A percentile compares a stretch with the other conserved stretches of the same genome.
Conservation (phyloP, 2,329 filamentous ascomycete genomes). For the Lecanicillium sp. region DNA sequence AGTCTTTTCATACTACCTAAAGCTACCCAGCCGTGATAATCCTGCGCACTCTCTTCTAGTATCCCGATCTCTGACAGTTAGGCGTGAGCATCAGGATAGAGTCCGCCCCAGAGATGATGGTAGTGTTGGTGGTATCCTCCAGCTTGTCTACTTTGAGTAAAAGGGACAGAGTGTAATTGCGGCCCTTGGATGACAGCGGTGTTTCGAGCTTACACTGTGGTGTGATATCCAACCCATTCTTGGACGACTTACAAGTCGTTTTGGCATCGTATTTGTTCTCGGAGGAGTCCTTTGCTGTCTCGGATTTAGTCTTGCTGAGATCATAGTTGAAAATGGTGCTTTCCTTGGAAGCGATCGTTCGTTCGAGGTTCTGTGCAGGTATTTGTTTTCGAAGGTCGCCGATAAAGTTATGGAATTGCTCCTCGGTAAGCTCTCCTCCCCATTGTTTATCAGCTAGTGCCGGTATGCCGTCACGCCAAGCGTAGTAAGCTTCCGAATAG, state of each 20-base stretch:
- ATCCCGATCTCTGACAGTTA: too few species aligned
- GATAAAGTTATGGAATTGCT: slow-evolving; percentile 10
- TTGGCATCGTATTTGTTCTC: slow-evolving; percentile 18
- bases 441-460: slow-evolving; percentile 19
- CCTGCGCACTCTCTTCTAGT: too few species aligned
- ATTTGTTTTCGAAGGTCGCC: slow-evolving; percentile 9
- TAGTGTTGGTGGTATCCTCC: slow-evolving; percentile 23
- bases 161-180: slow-evolving; percentile 46
- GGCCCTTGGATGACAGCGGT: slow-evolving; percentile 43
- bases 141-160: slow-evolving; percentile 25
- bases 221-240: slow-evolving; percentile 22
- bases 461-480: slow-evolving; percentile 16
- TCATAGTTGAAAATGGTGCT: slow-evolving; percentile 14
- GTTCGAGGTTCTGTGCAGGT: slow-evolving; percentile 15
- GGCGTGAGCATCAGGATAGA: slow-evolving; percentile 33
- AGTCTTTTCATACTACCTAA: too few species aligned
- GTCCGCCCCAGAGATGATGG: slow-evolving; percentile 32
- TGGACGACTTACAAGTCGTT: slow-evolving; percentile 25
- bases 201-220: slow-evolving; percentile 34
- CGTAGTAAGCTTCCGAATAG: slow-evolving; percentile 16
- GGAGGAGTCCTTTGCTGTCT: slow-evolving; percentile 11
- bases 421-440: slow-evolving; percentile 13
- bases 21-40: too few species aligned
- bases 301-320: slow-evolving; percentile 10
- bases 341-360: slow-evolving; percentile 10